These are phyloP conservation scores for Curvularia sp. DNA, from an alignment of 2,329 filamentous ascomycete genomes.

Conservation along the genomic window DNA sequence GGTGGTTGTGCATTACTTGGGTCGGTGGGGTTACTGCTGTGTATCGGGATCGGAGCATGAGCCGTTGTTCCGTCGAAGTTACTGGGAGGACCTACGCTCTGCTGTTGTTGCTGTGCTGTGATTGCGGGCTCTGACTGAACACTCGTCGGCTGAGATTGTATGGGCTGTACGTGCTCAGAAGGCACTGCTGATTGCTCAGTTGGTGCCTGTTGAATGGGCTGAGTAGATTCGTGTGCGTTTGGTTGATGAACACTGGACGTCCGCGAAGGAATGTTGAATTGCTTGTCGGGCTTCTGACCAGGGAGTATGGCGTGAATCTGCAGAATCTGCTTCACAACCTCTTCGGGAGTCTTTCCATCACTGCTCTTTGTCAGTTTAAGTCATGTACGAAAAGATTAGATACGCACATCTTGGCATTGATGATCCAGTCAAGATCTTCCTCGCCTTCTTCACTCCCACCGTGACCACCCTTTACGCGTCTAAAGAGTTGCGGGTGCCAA, in stretches of 20 bases:
- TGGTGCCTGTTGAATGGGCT: constrained; percentile 11
- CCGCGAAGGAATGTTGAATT: constrained; percentile 65
- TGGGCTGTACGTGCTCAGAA: constrained; percentile 10
- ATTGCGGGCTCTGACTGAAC: constrained; percentile 13
- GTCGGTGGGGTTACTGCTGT: constrained; percentile 14
- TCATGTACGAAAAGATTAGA: not conserved
- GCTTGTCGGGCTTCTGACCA: constrained; percentile 68
- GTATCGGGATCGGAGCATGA: constrained; percentile 18
- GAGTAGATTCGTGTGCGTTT: constrained; percentile 16
- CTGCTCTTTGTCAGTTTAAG: constrained; percentile 24
- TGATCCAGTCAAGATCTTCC: constrained; percentile 93
- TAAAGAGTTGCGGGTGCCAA: constrained; percentile 89
- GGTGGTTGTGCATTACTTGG: constrained; percentile 10
- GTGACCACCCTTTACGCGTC: constrained; percentile 72
- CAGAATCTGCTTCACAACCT: constrained; percentile 82
- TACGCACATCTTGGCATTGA: constrained; percentile 81
- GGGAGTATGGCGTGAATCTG: constrained; percentile 83
- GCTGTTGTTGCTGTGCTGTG: constrained; percentile 21
- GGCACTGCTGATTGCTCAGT: constrained; percentile 18
- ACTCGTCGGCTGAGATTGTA: constrained; percentile 1
- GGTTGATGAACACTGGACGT: constrained; percentile 33
- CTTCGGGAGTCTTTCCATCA: constrained; percentile 69
- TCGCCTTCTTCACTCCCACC: constrained; percentile 79
- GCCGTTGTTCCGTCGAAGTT: constrained; percentile 62
- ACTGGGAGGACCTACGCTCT: constrained; percentile 57